Base-by-base conservation (phyloP, 2,329 filamentous ascomycete species). In the Uncinocarpus reesii region DNA sequence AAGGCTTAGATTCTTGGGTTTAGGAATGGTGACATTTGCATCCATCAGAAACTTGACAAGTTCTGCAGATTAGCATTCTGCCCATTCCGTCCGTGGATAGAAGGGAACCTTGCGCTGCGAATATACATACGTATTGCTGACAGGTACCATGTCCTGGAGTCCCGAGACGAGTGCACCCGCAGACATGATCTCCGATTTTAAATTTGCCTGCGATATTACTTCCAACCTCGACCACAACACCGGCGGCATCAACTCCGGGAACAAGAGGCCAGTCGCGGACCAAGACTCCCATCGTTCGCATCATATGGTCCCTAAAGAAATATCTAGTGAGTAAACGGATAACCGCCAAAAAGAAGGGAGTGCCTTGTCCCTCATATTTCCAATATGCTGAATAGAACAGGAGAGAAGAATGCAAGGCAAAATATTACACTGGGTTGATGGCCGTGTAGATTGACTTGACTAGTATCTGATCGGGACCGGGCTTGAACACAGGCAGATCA, bases 141-240 rank as follows among this genome's bases (percentile, higher is more conserved):
- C 68, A 69, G 1, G 63, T 57, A 11, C 67, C 66, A 40, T 56
- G 51, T 1, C 59, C 51, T 2, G 57, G 58, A 28, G 57, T 49
- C 7, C 60, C 29, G 1, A 48, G 45, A 56, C 26, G 64, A 65
- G 24, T 62, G 55, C 3, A 59, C 57, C 67, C 68, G 16, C 54
- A 58, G 11, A 70, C 62, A 7, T 59, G 55, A 53, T 69, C 66
- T n/a, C 66, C 66, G 24, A 40, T 18, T 26, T 42, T 47, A 21
- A 48, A 37, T 21, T n/a, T n/a, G n/a, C 10, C 20, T 15, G 28
- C 15, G 26, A 40, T 50, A 26, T 48, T 31, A 11, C 32, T 26
- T 6, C 52, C 52, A n/a, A 49, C 43, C 23, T 31, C 41, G n/a
- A 38, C 48, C 20, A 54, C 51, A 16, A 49, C 36, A 4, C 52